A percentile compares a stretch with the other conserved stretches of the same genome.
These are phyloP conservation scores for Suillus luteus DNA, from an alignment of 768 basidiomycete genomes.

Conservation along the genomic window DNA sequence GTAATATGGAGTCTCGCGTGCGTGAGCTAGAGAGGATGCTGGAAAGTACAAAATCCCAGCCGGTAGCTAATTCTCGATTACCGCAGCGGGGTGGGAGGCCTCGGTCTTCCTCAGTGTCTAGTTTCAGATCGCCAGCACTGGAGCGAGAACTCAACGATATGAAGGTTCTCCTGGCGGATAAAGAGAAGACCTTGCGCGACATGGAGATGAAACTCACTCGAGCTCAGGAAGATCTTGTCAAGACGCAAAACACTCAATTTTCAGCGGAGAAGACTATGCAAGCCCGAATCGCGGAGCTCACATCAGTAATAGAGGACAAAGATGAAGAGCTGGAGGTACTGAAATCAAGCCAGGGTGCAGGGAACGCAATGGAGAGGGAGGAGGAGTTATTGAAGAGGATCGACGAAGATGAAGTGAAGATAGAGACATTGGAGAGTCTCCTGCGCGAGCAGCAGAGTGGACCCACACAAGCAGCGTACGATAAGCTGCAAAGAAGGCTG, in stretches of 20 bases:
- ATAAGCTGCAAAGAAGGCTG: conserved; percentile 44
- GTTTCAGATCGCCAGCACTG: conserved; percentile 48
- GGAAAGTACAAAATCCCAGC: conserved; percentile 38
- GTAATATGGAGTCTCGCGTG: conserved; percentile 54
- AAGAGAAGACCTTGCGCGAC: conserved; percentile 44
- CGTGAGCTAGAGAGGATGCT: conserved; percentile 54
- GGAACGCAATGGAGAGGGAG: conserved; percentile 51
- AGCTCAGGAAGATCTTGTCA: conserved; percentile 50
- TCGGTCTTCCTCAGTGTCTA: conserved; percentile 62
- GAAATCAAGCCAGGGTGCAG: conserved; percentile 37
- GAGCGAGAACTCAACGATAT: conserved; percentile 58
- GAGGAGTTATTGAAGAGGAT: conserved; percentile 63
- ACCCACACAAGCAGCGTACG: conserved; percentile 35
- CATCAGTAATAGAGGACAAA: conserved; percentile 49
- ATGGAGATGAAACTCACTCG: conserved; percentile 51
- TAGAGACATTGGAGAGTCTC: conserved; percentile 55
- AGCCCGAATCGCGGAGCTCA: conserved; percentile 46
- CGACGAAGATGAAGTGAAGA: conserved; percentile 73
- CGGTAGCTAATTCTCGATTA: conserved; percentile 29
- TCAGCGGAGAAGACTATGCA: conserved; percentile 51
- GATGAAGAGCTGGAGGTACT: conserved; percentile 59
- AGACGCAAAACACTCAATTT: conserved; percentile 59
- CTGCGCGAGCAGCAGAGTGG: conserved; percentile 42
- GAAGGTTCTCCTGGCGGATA: conserved; percentile 44
- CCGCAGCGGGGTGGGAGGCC: conserved; percentile 42